Evolutionary conservation across 2,329 filamentous ascomycete genomes (phyloP), one percentile per base, ranked within the genome.

Genomic region (Fusarium napiforme): DNA sequence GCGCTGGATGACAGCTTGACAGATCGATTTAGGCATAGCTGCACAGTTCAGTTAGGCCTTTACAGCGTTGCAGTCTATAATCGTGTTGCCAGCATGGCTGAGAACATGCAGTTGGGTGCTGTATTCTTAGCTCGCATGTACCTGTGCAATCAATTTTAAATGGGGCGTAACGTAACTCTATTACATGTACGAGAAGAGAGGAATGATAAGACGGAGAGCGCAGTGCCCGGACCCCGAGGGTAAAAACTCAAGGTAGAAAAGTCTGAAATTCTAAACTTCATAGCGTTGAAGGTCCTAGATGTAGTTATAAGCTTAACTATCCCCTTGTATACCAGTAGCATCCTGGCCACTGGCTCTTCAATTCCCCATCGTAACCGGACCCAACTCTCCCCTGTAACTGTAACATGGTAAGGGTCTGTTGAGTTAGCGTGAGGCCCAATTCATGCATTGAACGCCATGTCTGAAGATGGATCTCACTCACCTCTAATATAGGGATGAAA

Each of bases 401-500:
- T 5, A 28, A 5, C 26, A 15, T 15, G 6, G 10, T 4, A 7
- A 21, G 5, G 9, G 26, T 14, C 45, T 47, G 4, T 21, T 47
- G 12, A 47, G 26, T 47, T 21, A 47, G 2, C 19, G 15, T 21
- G 1, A 14, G 43, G 2, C 19, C 43, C 5, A 9, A 19, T 4
- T 4, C 9, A 9, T 6, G 3, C 18, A 28, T 47, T 28, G 3
- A 28, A 28, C 12, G 11, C 9, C 12, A 28, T 21, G 12, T 9
- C 9, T 21, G 4, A 7, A 15, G 4, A 28, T 7, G 7, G 1
- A 7, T 46, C 12, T 46, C 10, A 46, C 43, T 46, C 4, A 28
- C 43, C 4, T 46, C 26, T 18, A 14, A 21, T 7, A 8, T 9
- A 0, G 11, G 4, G 8, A 46, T 21, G 4, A 8, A 28, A 0